Evolutionary conservation across 1,139 yeast genomes (phyloP).

Genomic region (Hyphopichia fennica): DNA sequence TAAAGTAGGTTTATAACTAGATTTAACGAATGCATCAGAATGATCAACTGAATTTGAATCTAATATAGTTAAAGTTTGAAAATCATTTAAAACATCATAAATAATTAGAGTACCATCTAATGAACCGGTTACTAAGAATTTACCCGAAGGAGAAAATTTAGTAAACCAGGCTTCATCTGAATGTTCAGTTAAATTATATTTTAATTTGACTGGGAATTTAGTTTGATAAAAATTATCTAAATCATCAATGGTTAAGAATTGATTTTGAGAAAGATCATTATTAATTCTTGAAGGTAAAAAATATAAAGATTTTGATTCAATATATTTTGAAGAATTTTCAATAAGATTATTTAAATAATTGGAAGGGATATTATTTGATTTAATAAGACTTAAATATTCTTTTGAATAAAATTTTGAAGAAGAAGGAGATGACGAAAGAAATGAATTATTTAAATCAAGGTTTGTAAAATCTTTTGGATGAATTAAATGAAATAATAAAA

Average conservation of each 20-base stretch:
- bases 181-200: constrained; percentile 50
- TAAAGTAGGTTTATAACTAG: constrained; percentile 23
- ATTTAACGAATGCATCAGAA: constrained; percentile 25
- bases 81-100: constrained; percentile 62
- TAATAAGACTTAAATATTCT: background rate
- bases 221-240: constrained; percentile 18
- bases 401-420: background rate
- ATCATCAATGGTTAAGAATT: constrained; percentile 7
- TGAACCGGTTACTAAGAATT: constrained; percentile 72
- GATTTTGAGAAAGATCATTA: no score
- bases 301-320: constrained; percentile 28
- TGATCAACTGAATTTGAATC: constrained; percentile 34
- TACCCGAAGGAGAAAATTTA: constrained; percentile 77
- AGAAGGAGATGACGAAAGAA: background rate
- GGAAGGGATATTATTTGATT: constrained; percentile 14
- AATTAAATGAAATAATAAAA: background rate
- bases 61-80: constrained; percentile 40
- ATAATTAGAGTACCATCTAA: constrained; percentile 65
- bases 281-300: constrained; percentile 27
- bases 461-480: background rate
- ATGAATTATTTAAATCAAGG: background rate
- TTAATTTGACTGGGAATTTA: constrained; percentile 49
- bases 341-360: constrained; percentile 29
- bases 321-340: constrained; percentile 28
- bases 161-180: constrained; percentile 83